Evolutionary conservation across 345 rosid species (phyloP).

Genomic region (Anacardium occidentale): DNA sequence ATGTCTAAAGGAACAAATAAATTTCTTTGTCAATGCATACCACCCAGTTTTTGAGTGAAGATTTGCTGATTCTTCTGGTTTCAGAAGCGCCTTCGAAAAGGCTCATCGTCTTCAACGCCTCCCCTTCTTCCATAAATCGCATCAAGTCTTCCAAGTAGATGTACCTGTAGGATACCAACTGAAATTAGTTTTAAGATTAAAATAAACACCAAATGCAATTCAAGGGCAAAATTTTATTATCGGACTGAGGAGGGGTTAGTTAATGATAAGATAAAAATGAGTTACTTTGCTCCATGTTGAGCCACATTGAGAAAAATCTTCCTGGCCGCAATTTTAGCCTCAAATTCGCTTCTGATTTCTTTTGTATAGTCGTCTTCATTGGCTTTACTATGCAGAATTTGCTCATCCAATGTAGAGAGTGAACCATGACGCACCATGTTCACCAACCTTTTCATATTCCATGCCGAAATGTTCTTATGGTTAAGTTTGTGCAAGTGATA

Average conservation of each 20-base stretch:
- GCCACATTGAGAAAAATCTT: constrained; percentile 82
- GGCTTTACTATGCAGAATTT: constrained; percentile 33
- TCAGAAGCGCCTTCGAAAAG: constrained; percentile 73
- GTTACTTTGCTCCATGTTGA: constrained; percentile 52
- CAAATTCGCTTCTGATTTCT: constrained; percentile 67
- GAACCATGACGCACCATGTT: constrained; percentile 75
- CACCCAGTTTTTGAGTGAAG: constrained; percentile 79
- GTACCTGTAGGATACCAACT: constrained; percentile 34
- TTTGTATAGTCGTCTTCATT: constrained; percentile 55
- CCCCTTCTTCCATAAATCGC: constrained; percentile 80
- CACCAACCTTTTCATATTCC: constrained; percentile 97
- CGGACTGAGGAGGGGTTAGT: no score
- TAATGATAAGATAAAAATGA: not conserved
- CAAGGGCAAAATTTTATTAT: no score
- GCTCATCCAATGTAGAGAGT: constrained; percentile 79
- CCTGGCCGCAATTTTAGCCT: constrained; percentile 87
- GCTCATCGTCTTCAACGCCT: constrained; percentile 65
- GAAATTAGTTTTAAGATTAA: not conserved
- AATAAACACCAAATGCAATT: not conserved
- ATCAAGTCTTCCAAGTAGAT: constrained; percentile 66
- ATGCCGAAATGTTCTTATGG: constrained; percentile 77
- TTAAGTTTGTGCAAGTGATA: constrained; percentile 71
- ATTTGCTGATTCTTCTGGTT: constrained; percentile 55
- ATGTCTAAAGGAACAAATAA: no score
- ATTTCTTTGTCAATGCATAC: constrained; percentile 35